A percentile compares a stretch with the other conserved stretches of the same genome.
Conservation (phyloP, 2,329 filamentous ascomycete species). For the Neofusicoccum laricinum region DNA sequence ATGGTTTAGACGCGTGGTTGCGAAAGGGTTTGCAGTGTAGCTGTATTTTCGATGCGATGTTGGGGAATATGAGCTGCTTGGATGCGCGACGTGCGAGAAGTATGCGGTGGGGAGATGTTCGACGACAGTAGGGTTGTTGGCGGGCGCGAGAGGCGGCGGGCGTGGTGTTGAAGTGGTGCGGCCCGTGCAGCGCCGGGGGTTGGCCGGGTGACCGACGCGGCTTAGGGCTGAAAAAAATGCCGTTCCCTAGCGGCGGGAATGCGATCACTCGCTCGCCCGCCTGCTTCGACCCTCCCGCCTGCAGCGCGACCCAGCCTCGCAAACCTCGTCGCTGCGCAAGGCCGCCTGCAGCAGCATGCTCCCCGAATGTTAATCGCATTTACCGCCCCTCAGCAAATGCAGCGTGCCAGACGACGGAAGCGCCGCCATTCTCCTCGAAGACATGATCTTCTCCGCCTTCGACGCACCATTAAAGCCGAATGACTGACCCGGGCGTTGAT, state of each 20-base stretch:
- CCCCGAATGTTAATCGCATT: background rate
- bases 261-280: background rate
- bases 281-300: background rate
- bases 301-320: background rate
- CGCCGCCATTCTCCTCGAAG: background rate
- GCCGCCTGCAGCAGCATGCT: background rate
- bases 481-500: slow-evolving; percentile 53
- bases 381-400: background rate
- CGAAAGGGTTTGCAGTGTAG: background rate
- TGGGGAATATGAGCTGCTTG: background rate
- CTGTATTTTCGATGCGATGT: background rate
- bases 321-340: background rate
- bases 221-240: slow-evolving; percentile 9
- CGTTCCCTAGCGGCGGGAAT: background rate
- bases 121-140: background rate
- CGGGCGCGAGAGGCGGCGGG: background rate
- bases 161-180: background rate
- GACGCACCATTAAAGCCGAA: slow-evolving; percentile 42
- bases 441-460: slow-evolving; percentile 4
- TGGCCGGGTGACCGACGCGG: background rate
- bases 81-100: background rate
- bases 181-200: background rate
- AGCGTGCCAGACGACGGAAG: background rate
- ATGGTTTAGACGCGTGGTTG: slow-evolving; percentile 10
- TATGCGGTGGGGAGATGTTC: background rate